Conservation (phyloP, 2,329 filamentous ascomycete species). For the Phyllosticta citrichinensis region DNA sequence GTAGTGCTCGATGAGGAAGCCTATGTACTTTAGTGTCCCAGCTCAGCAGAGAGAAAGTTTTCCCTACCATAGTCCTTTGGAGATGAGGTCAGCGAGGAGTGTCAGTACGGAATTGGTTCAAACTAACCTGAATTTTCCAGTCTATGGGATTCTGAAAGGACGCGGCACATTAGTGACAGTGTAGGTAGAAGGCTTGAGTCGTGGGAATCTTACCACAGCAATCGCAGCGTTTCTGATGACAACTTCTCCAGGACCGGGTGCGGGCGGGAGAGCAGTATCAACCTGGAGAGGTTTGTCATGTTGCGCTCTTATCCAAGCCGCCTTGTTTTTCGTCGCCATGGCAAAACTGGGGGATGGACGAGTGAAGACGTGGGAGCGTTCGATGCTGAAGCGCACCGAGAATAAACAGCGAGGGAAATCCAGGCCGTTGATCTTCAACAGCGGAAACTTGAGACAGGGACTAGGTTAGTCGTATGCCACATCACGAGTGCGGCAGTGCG, state of each 20-base stretch:
- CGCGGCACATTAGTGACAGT: neutral
- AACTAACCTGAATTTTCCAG: conserved; percentile 11
- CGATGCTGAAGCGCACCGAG: conserved; percentile 43
- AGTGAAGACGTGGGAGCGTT: neutral
- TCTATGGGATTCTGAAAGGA: neutral
- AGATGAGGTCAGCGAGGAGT: neutral
- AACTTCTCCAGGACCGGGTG: conserved; percentile 15
- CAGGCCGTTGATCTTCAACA: neutral
- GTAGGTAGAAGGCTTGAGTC: neutral
- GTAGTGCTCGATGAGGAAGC: conserved; percentile 23
- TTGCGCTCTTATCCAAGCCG: conserved; percentile 13
- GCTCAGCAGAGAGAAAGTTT: neutral
- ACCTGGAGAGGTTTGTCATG: conserved; percentile 11
- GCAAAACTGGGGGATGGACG: neutral
- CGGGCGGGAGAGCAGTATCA: conserved; percentile 3
- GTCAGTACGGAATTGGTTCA: neutral
- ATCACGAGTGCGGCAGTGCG: neutral
- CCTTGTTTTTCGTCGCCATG: conserved; percentile 14
- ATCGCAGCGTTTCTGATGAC: conserved; percentile 17
- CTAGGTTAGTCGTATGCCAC: neutral
- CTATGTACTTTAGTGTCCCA: conserved; percentile 1
- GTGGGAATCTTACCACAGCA: conserved; percentile 6
- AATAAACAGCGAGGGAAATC: conserved; percentile 48
- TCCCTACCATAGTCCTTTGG: neutral
- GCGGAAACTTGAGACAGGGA: neutral